phyloP scores from a whole-genome alignment of 1,139 yeast genomes.

The Pichia inconspicua region DNA sequence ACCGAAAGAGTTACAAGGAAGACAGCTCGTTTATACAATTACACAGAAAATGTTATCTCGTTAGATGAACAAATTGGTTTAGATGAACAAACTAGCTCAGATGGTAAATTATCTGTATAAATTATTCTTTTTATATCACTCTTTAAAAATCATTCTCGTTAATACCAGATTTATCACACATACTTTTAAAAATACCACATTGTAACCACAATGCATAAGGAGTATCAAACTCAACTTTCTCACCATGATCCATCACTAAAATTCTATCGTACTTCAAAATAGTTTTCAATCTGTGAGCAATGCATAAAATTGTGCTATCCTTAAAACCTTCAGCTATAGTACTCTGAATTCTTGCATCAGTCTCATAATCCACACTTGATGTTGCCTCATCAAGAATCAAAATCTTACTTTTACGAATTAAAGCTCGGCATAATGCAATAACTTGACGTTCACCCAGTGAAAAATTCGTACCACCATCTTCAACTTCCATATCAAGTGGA shows the following conservation, averaged over 20 bases:
- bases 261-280: conserved; percentile 37
- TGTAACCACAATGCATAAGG: conserved; percentile 36
- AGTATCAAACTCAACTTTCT: conserved; percentile 40
- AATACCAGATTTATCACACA: conserved; percentile 32
- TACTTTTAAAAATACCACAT: conserved; percentile 30
- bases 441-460: conserved; percentile 51
- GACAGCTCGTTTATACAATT: conserved; percentile 59
- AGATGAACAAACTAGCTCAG: background rate
- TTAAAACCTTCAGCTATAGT: conserved; percentile 40
- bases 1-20: conserved; percentile 44
- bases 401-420: conserved; percentile 43
- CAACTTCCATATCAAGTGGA: conserved; percentile 44
- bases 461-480: conserved; percentile 47
- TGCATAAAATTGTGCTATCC: conserved; percentile 44
- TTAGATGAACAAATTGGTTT: background rate
- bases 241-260: conserved; percentile 43
- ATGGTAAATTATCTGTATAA: background rate
- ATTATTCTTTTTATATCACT: too few species aligned
- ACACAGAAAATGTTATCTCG: conserved; percentile 28
- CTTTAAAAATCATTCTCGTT: conserved; percentile 6
- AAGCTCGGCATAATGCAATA: conserved; percentile 46
- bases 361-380: conserved; percentile 49
- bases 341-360: conserved; percentile 43
- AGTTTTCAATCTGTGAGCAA: conserved; percentile 47
- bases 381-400: conserved; percentile 52